Evolutionary conservation across 805 yeast species (phyloP).

Genomic region (Yueomyces sinensis): DNA sequence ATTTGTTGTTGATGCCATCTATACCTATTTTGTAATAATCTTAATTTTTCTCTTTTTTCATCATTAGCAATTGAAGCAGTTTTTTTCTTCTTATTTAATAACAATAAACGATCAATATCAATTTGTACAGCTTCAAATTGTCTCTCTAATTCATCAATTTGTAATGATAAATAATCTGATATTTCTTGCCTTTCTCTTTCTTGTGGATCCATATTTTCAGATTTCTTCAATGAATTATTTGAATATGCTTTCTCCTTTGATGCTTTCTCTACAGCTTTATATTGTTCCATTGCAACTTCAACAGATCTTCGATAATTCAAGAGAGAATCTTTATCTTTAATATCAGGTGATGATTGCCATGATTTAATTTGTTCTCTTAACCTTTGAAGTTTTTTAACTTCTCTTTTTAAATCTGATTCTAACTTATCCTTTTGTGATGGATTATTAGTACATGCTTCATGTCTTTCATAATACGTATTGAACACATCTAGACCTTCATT

Average conservation of each 20-base stretch:
- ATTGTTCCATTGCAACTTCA: constrained; percentile 82
- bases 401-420: constrained; percentile 86
- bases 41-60: constrained; percentile 36
- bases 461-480: constrained; percentile 76
- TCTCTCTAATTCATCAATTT: constrained; percentile 67
- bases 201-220: constrained; percentile 53
- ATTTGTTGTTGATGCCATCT: constrained; percentile 68
- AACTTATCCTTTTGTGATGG: constrained; percentile 88
- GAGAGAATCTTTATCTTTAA: constrained; percentile 76
- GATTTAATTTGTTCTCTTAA: constrained; percentile 89
- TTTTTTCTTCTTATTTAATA: constrained; percentile 22
- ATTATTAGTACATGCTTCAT: constrained; percentile 58
- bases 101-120: constrained; percentile 20
- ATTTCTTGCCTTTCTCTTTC: constrained; percentile 70
- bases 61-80: constrained; percentile 20
- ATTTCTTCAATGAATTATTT: constrained; percentile 75
- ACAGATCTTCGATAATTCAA: constrained; percentile 65
- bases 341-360: constrained; percentile 86
- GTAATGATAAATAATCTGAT: constrained; percentile 49
- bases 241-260: constrained; percentile 90
- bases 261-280: constrained; percentile 87
- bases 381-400: constrained; percentile 86
- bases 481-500: constrained; percentile 81
- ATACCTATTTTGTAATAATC: constrained; percentile 52
- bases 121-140: constrained; percentile 74